Evolutionary conservation across 495 filamentous ascomycete genomes (phyloP), one percentile per base, ranked within the genome.

Genomic region (Venustampulla echinocandica): DNA sequence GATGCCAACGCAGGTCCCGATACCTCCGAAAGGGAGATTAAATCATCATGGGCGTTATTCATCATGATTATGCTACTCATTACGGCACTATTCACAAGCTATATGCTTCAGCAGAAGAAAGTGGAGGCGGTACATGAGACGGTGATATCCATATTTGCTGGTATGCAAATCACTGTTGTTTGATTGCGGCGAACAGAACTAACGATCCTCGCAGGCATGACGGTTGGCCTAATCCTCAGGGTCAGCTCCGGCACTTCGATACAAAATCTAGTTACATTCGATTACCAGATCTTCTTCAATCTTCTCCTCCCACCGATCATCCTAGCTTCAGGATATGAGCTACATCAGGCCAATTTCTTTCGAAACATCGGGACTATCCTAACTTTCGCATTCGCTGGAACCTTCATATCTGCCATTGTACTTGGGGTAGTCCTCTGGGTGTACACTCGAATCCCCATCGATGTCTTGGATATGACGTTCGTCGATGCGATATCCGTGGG

Each of bases 201-300:
- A 22, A 19, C 15, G n/a, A n/a, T 46, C 14, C 41, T 24, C 5
- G n/a, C 58, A 96, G 90, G 92, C 44, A 97, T 97, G 92, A 83
- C 88, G 44, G 86, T 97, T 39, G 92, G 92, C 1, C 69, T 98
- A 54, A 80, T 96, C 54, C 79, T 98, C 36, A 78, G 92, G 57
- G 64, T 95, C 42, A 82, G 79, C 36, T 74, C 81, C 42, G 79
- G 80, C 52, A 81, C 87, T 30, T 84, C 81, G 53, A 88, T 98
- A 47, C 84, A 87, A 62, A 81, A 83, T 50, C 76, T 84, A 50
- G 85, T 98, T 52, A 92, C 82, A 62, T 98, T 98, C 71, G 81
- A 97, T 69, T 95, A 97, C 64, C 89, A 96, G 58, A 90, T 95
- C 65, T 98, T 98, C 73, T 98, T 98, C 71, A 98, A 97, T 64